These are phyloP conservation scores for Bryoerythrophyllum caledonicum DNA, from an alignment of 225 moss, liverwort and hornwort species.

Conservation along the genomic window DNA sequence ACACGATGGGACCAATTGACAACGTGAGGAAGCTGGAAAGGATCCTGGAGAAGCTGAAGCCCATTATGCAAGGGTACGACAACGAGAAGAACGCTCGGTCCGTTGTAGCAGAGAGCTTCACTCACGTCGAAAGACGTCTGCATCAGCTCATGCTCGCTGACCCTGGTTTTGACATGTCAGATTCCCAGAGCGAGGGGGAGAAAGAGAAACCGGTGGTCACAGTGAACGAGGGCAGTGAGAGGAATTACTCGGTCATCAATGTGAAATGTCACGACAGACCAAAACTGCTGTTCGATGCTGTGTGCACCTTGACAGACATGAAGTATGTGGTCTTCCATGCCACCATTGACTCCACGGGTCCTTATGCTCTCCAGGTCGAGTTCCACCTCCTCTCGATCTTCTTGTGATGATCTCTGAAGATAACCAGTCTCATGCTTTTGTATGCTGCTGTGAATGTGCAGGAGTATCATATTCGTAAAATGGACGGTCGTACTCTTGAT, in stretches of 20 bases:
- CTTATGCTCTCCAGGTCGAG: slow-evolving; percentile 33
- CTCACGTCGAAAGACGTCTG: slow-evolving; percentile 43
- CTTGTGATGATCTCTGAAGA: neutral
- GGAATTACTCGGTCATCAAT: slow-evolving; percentile 34
- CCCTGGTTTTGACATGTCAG: slow-evolving; percentile 29
- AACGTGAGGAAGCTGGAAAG: slow-evolving; percentile 41
- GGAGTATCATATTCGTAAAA: slow-evolving; percentile 43
- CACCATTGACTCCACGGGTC: slow-evolving; percentile 34
- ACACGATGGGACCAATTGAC: slow-evolving; percentile 50
- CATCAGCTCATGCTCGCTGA: slow-evolving; percentile 56
- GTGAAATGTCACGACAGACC: slow-evolving; percentile 43
- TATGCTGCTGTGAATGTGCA: slow-evolving; percentile 7
- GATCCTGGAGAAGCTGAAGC: slow-evolving; percentile 34
- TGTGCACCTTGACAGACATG: slow-evolving; percentile 54
- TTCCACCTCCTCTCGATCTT: neutral
- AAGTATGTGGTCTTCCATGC: slow-evolving; percentile 51
- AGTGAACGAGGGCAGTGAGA: slow-evolving; percentile 30
- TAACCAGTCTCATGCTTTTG: neutral
- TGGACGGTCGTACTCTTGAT: slow-evolving; percentile 40
- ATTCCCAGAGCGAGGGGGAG: neutral
- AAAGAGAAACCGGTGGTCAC: slow-evolving; percentile 27
- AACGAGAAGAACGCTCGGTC: slow-evolving; percentile 25
- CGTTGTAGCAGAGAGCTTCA: slow-evolving; percentile 34
- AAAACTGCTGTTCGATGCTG: slow-evolving; percentile 52
- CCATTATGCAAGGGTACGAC: slow-evolving; percentile 37